phyloP scores from a whole-genome alignment of 164 flowering plant species.

The Cinnamomum micranthum region DNA sequence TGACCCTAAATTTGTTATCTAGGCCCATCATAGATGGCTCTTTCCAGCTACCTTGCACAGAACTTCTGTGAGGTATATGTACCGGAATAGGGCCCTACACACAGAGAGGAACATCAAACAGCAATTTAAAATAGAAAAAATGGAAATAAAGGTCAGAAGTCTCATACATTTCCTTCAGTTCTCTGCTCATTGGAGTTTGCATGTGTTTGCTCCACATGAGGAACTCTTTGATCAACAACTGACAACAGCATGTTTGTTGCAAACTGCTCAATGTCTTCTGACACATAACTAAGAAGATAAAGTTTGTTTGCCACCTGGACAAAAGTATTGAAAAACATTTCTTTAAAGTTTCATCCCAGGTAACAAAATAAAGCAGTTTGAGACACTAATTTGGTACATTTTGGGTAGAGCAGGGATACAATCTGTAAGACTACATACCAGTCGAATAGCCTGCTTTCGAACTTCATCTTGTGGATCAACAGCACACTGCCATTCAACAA shows the following conservation, averaged over 20 bases:
- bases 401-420: neutral
- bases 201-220: constrained; percentile 39
- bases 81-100: too few species aligned
- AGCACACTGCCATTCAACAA: constrained; percentile 64
- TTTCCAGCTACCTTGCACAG: too few species aligned
- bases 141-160: neutral
- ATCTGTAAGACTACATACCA: constrained; percentile 46
- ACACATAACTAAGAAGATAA: constrained; percentile 50
- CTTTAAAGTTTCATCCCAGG: neutral
- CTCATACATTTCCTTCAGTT: constrained; percentile 51
- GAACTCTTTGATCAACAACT: constrained; percentile 48
- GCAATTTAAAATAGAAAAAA: too few species aligned
- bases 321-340: neutral
- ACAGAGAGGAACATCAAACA: too few species aligned
- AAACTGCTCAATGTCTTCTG: constrained; percentile 70
- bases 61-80: too few species aligned
- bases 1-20: too few species aligned
- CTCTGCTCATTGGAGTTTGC: constrained; percentile 35
- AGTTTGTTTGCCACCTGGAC: constrained; percentile 92
- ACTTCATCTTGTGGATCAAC: constrained; percentile 83
- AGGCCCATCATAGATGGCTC: too few species aligned
- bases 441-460: constrained; percentile 84
- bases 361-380: neutral
- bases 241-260: constrained; percentile 75
- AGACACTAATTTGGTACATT: neutral